phyloP scores from a whole-genome alignment of 1,284 basidiomycete species.

The Marasmius sp. region DNA sequence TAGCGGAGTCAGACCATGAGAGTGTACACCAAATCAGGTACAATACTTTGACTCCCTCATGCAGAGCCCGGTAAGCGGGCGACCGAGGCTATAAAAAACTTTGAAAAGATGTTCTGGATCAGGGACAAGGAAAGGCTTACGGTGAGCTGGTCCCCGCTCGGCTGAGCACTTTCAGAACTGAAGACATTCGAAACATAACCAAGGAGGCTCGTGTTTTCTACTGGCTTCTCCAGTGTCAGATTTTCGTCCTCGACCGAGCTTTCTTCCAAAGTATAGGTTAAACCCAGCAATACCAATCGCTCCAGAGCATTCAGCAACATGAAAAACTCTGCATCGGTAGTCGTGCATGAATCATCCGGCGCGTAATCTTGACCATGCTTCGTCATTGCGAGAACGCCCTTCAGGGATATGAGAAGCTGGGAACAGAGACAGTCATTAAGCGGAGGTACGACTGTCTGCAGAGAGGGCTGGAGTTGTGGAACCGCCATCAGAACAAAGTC shows the following conservation, averaged over 20 bases:
- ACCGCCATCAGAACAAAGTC: conserved; percentile 94
- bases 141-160: conserved; percentile 54
- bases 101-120: conserved; percentile 5
- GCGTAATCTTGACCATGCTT: conserved; percentile 34
- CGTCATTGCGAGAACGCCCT: conserved; percentile 51
- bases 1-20: conserved; percentile 42
- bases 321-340: conserved; percentile 82
- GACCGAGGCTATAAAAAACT: conserved; percentile 52
- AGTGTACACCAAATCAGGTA: conserved; percentile 72
- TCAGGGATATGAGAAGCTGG: conserved; percentile 64
- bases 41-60: conserved; percentile 70
- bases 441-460: conserved; percentile 71
- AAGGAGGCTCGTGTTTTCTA: conserved; percentile 66
- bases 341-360: conserved; percentile 43
- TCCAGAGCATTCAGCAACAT: conserved; percentile 86
- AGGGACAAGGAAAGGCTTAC: conserved; percentile 36
- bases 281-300: conserved; percentile 68
- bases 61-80: conserved; percentile 68
- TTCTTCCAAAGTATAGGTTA: conserved; percentile 53
- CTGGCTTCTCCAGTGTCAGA: conserved; percentile 48
- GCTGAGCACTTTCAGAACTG: conserved; percentile 53
- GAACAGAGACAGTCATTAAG: conserved; percentile 81
- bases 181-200: conserved; percentile 84
- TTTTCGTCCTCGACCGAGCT: conserved; percentile 59
- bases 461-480: conserved; percentile 74